Conservation (phyloP, 1,284 basidiomycete species). For the Heterobasidion parviporum region DNA sequence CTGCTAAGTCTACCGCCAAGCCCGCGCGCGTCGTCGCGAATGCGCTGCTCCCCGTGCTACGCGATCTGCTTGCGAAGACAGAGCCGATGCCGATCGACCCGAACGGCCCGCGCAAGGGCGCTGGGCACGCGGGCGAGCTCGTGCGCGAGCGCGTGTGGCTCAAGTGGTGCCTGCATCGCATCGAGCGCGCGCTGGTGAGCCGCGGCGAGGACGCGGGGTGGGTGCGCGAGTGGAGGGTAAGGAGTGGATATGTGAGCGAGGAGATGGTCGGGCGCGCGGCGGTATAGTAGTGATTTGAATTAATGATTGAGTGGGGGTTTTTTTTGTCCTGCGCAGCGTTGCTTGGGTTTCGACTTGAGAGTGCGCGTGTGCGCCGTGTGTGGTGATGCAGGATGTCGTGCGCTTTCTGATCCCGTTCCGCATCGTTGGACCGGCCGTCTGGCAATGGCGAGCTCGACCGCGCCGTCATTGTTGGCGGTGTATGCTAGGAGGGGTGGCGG, state of each 20-base stretch:
- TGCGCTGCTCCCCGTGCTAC: conserved; percentile 34
- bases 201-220: conserved; percentile 17
- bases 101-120: conserved; percentile 12
- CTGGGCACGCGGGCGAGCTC: neutral
- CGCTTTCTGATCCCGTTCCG: too few species aligned
- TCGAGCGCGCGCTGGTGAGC: conserved; percentile 18
- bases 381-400: too few species aligned
- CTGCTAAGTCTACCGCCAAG: conserved; percentile 18
- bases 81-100: conserved; percentile 17
- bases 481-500: too few species aligned
- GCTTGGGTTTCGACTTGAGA: too few species aligned
- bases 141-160: conserved; percentile 22
- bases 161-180: conserved; percentile 17
- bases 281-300: too few species aligned
- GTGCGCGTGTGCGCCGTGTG: too few species aligned
- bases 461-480: too few species aligned
- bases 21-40: conserved; percentile 25
- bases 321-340: too few species aligned
- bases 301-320: too few species aligned
- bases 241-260: conserved; percentile 11
- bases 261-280: too few species aligned
- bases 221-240: conserved; percentile 20
- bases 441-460: too few species aligned
- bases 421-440: too few species aligned
- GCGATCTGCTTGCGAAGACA: conserved; percentile 23